These are phyloP conservation scores for Phragmites australis DNA, from an alignment of 176 grass and related monocot genomes.

Conservation along the genomic window DNA sequence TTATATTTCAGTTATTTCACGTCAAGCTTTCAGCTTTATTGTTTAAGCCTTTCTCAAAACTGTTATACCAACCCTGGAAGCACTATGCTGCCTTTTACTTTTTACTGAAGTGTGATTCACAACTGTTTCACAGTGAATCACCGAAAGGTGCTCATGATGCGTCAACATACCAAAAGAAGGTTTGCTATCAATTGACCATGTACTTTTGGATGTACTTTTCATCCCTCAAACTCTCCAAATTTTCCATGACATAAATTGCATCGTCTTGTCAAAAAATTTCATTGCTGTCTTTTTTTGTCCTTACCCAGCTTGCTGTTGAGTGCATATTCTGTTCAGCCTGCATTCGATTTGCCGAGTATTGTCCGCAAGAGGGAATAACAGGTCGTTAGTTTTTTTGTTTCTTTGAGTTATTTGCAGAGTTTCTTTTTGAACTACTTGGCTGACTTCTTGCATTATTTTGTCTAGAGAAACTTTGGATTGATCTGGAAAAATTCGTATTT, in stretches of 20 bases:
- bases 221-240: background rate
- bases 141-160: constrained; percentile 92
- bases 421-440: constrained; percentile 15
- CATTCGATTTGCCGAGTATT: constrained; percentile 88
- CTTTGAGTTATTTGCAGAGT: constrained; percentile 7
- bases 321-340: constrained; percentile 99
- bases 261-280: constrained; percentile 20
- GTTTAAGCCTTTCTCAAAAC: background rate
- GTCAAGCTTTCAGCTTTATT: constrained; percentile 4
- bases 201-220: constrained; percentile 26
- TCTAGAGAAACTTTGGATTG: constrained; percentile 92
- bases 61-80: background rate
- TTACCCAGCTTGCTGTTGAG: constrained; percentile 88
- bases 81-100: background rate
- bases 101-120: constrained; percentile 46
- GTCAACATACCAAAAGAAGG: constrained; percentile 97
- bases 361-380: constrained; percentile 96
- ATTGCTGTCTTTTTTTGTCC: constrained; percentile 24
- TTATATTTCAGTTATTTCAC: constrained; percentile 4
- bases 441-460: constrained; percentile 45
- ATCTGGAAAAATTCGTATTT: constrained; percentile 92
- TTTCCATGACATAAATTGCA: constrained; percentile 15
- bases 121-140: constrained; percentile 68
- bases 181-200: constrained; percentile 36
- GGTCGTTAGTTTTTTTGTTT: constrained; percentile 53